phyloP scores from a whole-genome alignment of 805 yeast genomes.

The Candida ortonii region DNA sequence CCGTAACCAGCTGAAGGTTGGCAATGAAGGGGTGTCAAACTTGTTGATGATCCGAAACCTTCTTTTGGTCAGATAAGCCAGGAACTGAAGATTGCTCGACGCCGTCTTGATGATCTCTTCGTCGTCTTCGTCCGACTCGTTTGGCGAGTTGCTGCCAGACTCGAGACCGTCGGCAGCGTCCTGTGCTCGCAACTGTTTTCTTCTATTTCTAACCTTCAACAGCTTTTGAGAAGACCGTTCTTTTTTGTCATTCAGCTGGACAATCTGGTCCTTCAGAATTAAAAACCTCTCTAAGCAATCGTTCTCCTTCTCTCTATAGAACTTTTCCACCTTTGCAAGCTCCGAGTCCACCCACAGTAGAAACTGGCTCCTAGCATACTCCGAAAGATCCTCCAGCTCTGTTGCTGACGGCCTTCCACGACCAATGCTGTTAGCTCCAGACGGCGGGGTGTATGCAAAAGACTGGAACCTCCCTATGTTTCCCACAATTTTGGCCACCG shows the following conservation, averaged over 20 bases:
- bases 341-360: conserved; percentile 66
- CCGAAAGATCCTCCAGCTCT: conserved; percentile 32
- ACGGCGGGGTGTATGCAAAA: conserved; percentile 8
- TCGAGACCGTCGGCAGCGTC: conserved; percentile 3
- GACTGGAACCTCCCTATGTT: conserved; percentile 18
- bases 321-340: conserved; percentile 55
- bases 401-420: conserved; percentile 14
- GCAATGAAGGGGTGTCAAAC: conserved; percentile 42
- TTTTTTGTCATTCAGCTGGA: conserved; percentile 57
- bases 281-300: conserved; percentile 58
- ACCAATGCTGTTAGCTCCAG: not conserved
- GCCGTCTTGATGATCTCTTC: conserved; percentile 13
- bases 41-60: conserved; percentile 31
- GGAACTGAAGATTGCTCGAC: conserved; percentile 16
- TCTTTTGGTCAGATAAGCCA: conserved; percentile 24
- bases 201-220: conserved; percentile 8
- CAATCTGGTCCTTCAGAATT: conserved; percentile 65
- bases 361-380: conserved; percentile 48
- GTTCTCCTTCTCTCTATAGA: conserved; percentile 59
- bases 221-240: conserved; percentile 22
- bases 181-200: conserved; percentile 10
- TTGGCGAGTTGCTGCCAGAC: conserved; percentile 7
- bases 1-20: conserved; percentile 35
- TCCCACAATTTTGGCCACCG: conserved; percentile 19
- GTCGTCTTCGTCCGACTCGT: conserved; percentile 16